Percentiles rank a stretch among this genome's conserved stretches.
Evolutionary conservation across 1,139 yeast genomes (phyloP).

Genomic region (Blastobotrys apis): DNA sequence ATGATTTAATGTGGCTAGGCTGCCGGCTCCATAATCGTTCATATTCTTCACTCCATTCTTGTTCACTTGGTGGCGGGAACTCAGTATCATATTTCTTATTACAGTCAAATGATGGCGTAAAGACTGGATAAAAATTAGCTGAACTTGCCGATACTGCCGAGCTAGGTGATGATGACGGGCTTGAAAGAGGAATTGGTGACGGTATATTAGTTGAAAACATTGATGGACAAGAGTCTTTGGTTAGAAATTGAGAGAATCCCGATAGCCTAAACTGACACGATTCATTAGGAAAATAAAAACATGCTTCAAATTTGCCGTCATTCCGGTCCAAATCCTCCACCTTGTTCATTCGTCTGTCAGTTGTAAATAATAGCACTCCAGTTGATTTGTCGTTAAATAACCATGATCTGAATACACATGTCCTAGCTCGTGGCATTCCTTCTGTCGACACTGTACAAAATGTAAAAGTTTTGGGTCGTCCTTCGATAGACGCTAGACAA

Average conservation of each 20-base stretch:
- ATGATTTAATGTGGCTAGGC: conserved; percentile 55
- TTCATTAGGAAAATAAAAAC: conserved; percentile 60
- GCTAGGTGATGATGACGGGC: conserved; percentile 13
- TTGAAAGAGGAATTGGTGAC: conserved; percentile 11
- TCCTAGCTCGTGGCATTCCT: conserved; percentile 62
- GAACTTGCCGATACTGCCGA: conserved; percentile 10
- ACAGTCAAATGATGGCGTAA: conserved; percentile 23
- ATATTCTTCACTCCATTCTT: conserved; percentile 66
- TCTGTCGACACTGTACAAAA: conserved; percentile 59
- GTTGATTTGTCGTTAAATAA: conserved; percentile 64
- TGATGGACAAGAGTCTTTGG: conserved; percentile 10
- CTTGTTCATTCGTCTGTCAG: conserved; percentile 69
- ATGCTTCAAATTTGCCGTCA: conserved; percentile 61
- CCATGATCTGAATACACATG: conserved; percentile 72
- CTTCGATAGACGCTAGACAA: conserved; percentile 19
- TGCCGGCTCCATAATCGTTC: conserved; percentile 58
- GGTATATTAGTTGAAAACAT: conserved; percentile 12
- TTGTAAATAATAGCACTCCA: conserved; percentile 64
- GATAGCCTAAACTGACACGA: conserved; percentile 68
- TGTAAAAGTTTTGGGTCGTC: conserved; percentile 46
- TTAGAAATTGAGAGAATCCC: conserved; percentile 47
- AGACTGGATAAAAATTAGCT: conserved; percentile 21
- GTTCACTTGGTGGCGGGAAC: conserved; percentile 47
- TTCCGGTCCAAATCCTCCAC: conserved; percentile 48
- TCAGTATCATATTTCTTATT: conserved; percentile 14